Evolutionary conservation across 139 green algal species (phyloP).

Genomic region (Haematococcus lacustris): DNA sequence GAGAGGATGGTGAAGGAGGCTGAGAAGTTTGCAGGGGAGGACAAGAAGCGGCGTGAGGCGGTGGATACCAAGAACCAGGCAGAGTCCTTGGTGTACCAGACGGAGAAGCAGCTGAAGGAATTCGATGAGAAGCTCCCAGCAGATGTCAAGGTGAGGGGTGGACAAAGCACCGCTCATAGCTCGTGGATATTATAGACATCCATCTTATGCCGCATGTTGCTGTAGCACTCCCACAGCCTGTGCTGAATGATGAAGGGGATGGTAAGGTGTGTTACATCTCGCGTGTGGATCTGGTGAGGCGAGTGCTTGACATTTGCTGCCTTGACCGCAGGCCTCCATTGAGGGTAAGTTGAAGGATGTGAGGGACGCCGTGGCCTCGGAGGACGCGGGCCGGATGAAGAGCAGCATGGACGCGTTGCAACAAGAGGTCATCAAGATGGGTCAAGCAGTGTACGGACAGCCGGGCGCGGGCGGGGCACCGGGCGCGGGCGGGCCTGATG

Average conservation of each 20-base stretch:
- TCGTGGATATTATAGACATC: too few relatives aligned
- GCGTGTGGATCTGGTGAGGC: too few relatives aligned
- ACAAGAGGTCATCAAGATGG: conserved; percentile 87
- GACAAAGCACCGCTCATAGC: too few relatives aligned
- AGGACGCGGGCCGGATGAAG: conserved; percentile 84
- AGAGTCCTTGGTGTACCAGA: conserved; percentile 86
- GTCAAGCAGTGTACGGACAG: conserved; percentile 88
- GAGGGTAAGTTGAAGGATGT: conserved; percentile 79
- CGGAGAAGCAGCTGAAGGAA: conserved; percentile 99
- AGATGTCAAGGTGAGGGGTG: conserved; percentile 30
- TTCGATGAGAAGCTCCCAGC: conserved; percentile 82
- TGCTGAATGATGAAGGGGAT: too few relatives aligned
- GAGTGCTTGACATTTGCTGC: too few relatives aligned
- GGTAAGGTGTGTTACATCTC: too few relatives aligned
- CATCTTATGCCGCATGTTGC: too few relatives aligned
- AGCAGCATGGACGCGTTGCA: conserved; percentile 79
- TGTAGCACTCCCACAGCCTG: too few relatives aligned
- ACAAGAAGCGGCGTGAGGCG: conserved; percentile 86
- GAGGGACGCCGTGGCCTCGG: conserved; percentile 48
- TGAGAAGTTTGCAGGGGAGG: conserved; percentile 83
- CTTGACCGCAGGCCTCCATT: conserved; percentile 42
- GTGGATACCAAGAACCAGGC: conserved; percentile 96
- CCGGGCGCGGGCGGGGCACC: conserved; percentile 21
- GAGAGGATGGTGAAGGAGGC: conserved; percentile 95
- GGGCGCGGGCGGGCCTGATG: conserved; percentile 24